Base-by-base conservation (phyloP, 768 basidiomycete genomes). In the Mycena vitilis region DNA sequence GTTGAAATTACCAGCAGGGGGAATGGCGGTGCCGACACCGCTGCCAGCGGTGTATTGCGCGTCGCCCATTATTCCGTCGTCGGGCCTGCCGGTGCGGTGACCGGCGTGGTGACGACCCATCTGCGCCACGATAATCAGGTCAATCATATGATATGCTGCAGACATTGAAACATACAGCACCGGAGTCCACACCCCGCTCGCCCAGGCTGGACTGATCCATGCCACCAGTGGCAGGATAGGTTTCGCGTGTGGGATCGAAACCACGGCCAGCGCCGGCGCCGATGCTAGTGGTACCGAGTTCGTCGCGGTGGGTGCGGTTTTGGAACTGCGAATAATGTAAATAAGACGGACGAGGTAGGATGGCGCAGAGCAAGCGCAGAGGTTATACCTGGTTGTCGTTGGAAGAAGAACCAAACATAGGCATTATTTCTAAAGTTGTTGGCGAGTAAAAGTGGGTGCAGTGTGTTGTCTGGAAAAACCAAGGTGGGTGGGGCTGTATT, bases 321-420 rank as follows among this genome's bases (percentile, higher is more conserved):
- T 65, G 59, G 40, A 52, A 34, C n/a, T n/a, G n/a, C n/a, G 58
- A 66, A 58, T 58, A 60, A 34, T 22, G 57, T 58, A n/a, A 65
- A 38, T 10, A 6, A 4, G 18, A 0, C 22, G 18, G 2, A 42
- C 9, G 1, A 38, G 9, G 34, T 9, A 12, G 20, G 4, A 9
- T 44, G 0, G 13, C n/a, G n/a, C n/a, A n/a, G n/a, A n/a, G n/a
- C n/a, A n/a, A n/a, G n/a, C n/a, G n/a, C n/a, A 16, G 16, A 7
- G 11, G 37, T 18, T 48, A 15, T 5, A 54, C 58, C 65, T 66
- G 60, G 58, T 66, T 66, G 51, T 45, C 23, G 65, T 66, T 49
- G 34, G 47, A 1, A 5, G 57, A 60, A 37, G 65, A 66, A 34
- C 58, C 57, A 44, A 66, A 66, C 36, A 66, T 30, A 60, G 65